A percentile compares a stretch with the other conserved stretches of the same genome.
phyloP scores from a whole-genome alignment of 257 asterid genomes.

The Thymus quinquecostatus region DNA sequence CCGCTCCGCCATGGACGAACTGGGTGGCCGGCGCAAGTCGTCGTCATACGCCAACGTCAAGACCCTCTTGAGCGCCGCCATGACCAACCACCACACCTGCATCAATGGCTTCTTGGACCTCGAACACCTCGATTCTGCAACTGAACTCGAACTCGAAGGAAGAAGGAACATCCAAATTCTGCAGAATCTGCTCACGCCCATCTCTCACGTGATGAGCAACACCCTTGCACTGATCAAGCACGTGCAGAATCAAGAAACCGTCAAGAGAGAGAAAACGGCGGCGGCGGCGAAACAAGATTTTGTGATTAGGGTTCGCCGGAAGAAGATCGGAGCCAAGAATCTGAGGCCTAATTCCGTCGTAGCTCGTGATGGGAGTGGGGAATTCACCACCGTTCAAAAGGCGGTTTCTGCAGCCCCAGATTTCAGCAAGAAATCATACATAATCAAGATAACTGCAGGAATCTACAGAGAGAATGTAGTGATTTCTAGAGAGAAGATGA shows the following conservation, averaged over 20 bases:
- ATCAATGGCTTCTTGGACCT: conserved; percentile 64
- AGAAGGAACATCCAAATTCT: conserved; percentile 31
- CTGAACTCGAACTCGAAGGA: conserved; percentile 7
- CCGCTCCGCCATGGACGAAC: conserved; percentile 39
- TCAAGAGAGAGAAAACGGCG: conserved; percentile 38
- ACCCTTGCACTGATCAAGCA: conserved; percentile 56
- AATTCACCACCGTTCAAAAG: conserved; percentile 38
- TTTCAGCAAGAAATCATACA: conserved; percentile 38
- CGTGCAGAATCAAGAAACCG: conserved; percentile 40
- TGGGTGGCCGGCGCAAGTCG: conserved; percentile 3
- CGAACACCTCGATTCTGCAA: conserved; percentile 34
- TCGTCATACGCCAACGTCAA: conserved; percentile 50
- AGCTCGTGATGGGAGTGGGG: conserved; percentile 50
- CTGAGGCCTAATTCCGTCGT: conserved; percentile 46
- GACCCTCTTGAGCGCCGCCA: conserved; percentile 69
- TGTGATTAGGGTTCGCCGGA: conserved; percentile 24
- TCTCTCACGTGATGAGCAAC: conserved; percentile 64
- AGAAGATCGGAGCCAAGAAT: conserved; percentile 19
- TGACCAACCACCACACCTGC: conserved; percentile 74
- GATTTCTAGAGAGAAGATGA: conserved; percentile 59
- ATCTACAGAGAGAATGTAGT: conserved; percentile 56
- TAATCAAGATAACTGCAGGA: conserved; percentile 56
- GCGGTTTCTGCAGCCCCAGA: conserved; percentile 60
- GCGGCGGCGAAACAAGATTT: not conserved
- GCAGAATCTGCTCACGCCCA: conserved; percentile 50